phyloP scores from a whole-genome alignment of 306 rosid species.

The Cucurbita maxima region DNA sequence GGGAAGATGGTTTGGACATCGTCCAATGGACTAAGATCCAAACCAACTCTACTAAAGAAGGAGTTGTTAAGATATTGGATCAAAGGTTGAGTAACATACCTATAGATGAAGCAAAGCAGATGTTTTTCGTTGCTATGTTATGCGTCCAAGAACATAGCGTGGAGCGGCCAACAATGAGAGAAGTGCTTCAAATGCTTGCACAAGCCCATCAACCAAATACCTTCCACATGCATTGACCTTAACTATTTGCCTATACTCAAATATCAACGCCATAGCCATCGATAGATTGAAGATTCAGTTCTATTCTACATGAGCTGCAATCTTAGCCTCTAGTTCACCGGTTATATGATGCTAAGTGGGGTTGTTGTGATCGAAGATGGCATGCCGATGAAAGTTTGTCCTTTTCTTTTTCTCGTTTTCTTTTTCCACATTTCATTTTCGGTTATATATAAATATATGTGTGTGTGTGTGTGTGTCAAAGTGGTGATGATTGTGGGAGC shows the following conservation, averaged over 20 bases:
- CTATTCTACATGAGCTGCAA: background rate
- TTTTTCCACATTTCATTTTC: background rate
- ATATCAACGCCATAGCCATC: too few relatives aligned
- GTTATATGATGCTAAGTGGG: background rate
- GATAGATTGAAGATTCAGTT: background rate
- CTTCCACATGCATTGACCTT: conserved; percentile 32
- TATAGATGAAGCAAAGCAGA: conserved; percentile 55
- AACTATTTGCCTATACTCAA: too few relatives aligned
- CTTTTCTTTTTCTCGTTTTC: background rate
- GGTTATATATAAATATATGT: background rate
- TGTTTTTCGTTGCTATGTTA: conserved; percentile 70
- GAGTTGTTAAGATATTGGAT: conserved; percentile 50
- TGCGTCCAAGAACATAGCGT: conserved; percentile 76
- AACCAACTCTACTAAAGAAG: conserved; percentile 45
- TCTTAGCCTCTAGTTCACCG: background rate
- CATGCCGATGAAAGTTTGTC: background rate
- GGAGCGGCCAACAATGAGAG: conserved; percentile 90
- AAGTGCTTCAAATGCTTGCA: conserved; percentile 80
- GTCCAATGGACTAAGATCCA: conserved; percentile 76
- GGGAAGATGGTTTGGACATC: conserved; percentile 77
- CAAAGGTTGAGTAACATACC: conserved; percentile 34
- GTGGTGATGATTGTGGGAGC: background rate
- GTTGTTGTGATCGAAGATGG: background rate
- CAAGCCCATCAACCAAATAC: conserved; percentile 59
- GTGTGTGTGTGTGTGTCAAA: background rate